Evolutionary conservation across 2,329 filamentous ascomycete species (phyloP), one percentile per base, ranked within the genome.

Genomic region (Colletotrichum magnum): DNA sequence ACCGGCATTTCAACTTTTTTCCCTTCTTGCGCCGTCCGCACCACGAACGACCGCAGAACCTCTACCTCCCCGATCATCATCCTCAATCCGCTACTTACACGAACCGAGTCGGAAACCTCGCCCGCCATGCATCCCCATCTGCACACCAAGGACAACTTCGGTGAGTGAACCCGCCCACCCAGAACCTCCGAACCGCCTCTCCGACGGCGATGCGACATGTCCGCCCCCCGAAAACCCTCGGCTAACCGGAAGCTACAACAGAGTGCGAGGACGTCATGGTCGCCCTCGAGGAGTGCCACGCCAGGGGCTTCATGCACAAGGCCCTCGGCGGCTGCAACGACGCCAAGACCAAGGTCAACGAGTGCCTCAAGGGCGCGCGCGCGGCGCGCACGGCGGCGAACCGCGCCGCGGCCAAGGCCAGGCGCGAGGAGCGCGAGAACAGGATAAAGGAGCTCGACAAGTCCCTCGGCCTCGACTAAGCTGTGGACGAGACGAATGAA

Each of bases 191-290:
- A 3, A 7, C 32, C 32, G 32, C 32, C 10, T 10, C 32, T 3
- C 32, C 7, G 32, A 2, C 3, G 2, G 32, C 32, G 9, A 10
- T 36, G 32, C 32, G 32, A 7, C 7, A 32, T 3, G 32, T 36
- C 32, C 32, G 21, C 21, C 28, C 45, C 18, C n/a, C 26, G 48
- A 53, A 61, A 47, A 32, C 28, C 28, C 28, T 3, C 28, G 28
- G 32, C 32, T 36, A 36, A 36, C 32, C 32, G 10, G 32, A 7
- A 10, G 32, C 9, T 9, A 10, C 9, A 36, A 32, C 76, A 99
- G 96, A 92, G 77, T 99, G 96, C 88, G 94, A 95, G 81, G 94
- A 97, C 74, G 90, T 99, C 79, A 97, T 98, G 90, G 91, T 87
- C 58, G 93, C 93, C 56, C 93, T 99, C 74, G 96, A 98, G 77